Evolutionary conservation across 345 rosid species (phyloP).

Genomic region (Dipteronia dyeriana): DNA sequence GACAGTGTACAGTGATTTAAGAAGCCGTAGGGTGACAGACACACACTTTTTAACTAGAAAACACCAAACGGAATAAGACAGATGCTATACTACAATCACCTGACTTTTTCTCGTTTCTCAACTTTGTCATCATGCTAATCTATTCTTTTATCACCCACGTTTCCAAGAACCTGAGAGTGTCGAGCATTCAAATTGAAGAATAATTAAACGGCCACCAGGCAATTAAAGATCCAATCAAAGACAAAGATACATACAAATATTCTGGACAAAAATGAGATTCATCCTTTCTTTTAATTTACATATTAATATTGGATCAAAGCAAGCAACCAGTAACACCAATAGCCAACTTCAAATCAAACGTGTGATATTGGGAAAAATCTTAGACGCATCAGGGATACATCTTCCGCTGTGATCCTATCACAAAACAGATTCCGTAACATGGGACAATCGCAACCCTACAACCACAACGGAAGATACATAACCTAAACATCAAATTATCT

Average conservation of each 20-base stretch:
- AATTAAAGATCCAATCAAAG: neutral
- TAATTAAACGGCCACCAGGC: neutral
- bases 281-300: neutral
- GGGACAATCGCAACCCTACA: no score
- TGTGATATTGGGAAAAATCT: no score
- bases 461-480: no score
- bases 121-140: neutral
- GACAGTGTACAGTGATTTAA: constrained; percentile 8
- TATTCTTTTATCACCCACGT: neutral
- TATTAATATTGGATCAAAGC: no score
- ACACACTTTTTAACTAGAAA: neutral
- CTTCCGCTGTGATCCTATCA: no score
- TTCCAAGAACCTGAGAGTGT: constrained; percentile 3
- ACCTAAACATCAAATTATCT: neutral
- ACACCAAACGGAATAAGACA: neutral
- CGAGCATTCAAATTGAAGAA: neutral
- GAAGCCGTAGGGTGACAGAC: constrained; percentile 10
- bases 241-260: no score
- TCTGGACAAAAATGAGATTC: neutral
- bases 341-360: no score
- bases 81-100: neutral
- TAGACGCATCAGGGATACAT: no score
- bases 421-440: no score
- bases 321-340: neutral
- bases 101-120: neutral